Conservation (phyloP, 352 stramenopile species). For the Phytophthora agathidicida region DNA sequence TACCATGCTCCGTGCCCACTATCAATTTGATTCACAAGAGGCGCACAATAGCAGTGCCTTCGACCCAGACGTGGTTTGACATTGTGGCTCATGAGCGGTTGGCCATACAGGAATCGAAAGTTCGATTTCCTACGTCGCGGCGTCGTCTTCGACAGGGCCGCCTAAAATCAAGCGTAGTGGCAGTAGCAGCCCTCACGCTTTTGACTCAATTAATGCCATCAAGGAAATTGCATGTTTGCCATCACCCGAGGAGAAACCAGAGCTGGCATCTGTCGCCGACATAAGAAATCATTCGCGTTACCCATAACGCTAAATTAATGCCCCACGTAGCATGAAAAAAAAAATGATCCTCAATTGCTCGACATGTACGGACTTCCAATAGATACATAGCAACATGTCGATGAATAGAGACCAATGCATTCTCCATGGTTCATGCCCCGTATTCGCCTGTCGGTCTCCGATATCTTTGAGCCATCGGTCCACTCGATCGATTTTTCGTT, state of each 20-base stretch:
- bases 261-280: background rate
- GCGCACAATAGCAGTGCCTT: background rate
- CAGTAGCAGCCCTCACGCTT: background rate
- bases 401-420: too few relatives aligned
- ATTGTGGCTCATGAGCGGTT: constrained; percentile 3
- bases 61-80: constrained; percentile 1
- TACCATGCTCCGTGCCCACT: background rate
- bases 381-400: too few relatives aligned
- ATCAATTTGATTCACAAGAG: constrained; percentile 20
- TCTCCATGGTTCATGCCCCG: too few relatives aligned
- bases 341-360: too few relatives aligned
- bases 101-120: constrained; percentile 8
- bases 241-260: constrained; percentile 3
- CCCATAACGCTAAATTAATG: too few relatives aligned
- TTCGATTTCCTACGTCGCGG: background rate
- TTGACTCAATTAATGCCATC: constrained; percentile 9
- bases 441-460: background rate
- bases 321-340: too few relatives aligned
- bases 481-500: constrained; percentile 8
- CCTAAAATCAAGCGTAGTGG: too few relatives aligned
- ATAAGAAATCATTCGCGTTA: constrained; percentile 17
- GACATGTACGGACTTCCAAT: too few relatives aligned
- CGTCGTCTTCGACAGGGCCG: background rate
- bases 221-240: constrained; percentile 16
- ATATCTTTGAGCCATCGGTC: background rate